Evolutionary conservation across 2,329 filamentous ascomycete species (phyloP).

Genomic region (Alternaria sp.): DNA sequence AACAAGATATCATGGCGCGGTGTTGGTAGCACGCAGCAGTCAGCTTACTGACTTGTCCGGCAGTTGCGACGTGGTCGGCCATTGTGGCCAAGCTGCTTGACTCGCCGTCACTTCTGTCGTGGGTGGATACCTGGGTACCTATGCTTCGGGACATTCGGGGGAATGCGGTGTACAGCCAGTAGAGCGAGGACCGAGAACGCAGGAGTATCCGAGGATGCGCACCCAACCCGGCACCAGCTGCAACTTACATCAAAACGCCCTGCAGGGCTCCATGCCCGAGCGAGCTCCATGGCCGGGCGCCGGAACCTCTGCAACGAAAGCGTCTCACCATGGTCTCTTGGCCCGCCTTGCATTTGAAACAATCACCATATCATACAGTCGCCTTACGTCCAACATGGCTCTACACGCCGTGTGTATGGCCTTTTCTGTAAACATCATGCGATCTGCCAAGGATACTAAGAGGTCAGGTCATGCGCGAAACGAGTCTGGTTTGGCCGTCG

Average conservation of each 20-base stretch:
- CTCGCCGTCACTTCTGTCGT: background rate
- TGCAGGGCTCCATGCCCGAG: background rate
- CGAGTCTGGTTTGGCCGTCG: slow-evolving; percentile 31
- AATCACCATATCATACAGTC: slow-evolving; percentile 20
- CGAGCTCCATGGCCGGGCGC: background rate
- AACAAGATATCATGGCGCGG: background rate
- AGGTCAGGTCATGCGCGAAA: slow-evolving; percentile 32
- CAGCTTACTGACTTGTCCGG: background rate
- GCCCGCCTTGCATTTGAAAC: slow-evolving; percentile 32
- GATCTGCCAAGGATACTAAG: slow-evolving; percentile 8
- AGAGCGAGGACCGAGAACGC: background rate
- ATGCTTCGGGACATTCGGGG: background rate
- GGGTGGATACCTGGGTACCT: background rate
- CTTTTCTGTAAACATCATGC: slow-evolving; percentile 27
- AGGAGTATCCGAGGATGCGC: slow-evolving; percentile 1
- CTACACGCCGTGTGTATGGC: slow-evolving; percentile 24
- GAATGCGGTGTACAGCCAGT: background rate
- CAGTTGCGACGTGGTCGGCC: background rate
- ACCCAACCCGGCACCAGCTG: background rate
- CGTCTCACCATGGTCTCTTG: slow-evolving; percentile 35
- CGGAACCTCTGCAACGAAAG: slow-evolving; percentile 18
- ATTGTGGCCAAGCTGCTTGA: background rate
- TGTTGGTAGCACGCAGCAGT: background rate
- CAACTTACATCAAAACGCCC: background rate
- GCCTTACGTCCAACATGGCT: slow-evolving; percentile 11